phyloP scores from a whole-genome alignment of 495 filamentous ascomycete species.

The Aspergillus wentii region DNA sequence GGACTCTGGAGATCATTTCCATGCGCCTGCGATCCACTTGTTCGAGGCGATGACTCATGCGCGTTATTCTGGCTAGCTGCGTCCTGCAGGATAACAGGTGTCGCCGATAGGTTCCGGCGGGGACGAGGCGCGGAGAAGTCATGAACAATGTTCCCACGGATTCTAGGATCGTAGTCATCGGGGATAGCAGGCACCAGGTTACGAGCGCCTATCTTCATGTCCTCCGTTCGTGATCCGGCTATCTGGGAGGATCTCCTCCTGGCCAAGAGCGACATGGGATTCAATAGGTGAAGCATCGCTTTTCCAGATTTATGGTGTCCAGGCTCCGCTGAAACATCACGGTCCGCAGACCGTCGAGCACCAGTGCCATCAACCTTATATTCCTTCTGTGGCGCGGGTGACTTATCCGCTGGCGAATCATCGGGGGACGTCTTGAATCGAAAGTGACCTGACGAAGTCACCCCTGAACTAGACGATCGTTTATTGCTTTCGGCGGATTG shows the following conservation, averaged over 20 bases:
- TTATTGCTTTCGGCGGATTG: constrained; percentile 18
- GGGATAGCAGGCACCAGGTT: constrained; percentile 56
- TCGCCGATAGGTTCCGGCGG: constrained; percentile 47
- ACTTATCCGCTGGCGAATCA: constrained; percentile 23
- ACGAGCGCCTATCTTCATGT: constrained; percentile 39
- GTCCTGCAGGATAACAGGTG: constrained; percentile 16
- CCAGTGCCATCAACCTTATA: constrained; percentile 16
- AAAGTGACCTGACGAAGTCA: constrained; percentile 23
- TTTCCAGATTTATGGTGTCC: constrained; percentile 44
- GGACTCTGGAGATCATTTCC: neutral
- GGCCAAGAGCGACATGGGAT: constrained; percentile 62
- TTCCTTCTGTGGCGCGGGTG: constrained; percentile 20
- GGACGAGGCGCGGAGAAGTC: constrained; percentile 83
- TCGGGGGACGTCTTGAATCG: constrained; percentile 34
- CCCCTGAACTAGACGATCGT: constrained; percentile 22
- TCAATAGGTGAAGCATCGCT: constrained; percentile 61
- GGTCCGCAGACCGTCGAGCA: constrained; percentile 24
- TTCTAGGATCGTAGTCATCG: constrained; percentile 77
- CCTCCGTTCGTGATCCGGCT: constrained; percentile 37
- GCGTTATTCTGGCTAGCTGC: constrained; percentile 4
- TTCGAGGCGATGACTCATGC: too few species aligned
- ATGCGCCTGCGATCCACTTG: constrained; percentile 5
- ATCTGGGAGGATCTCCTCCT: constrained; percentile 52
- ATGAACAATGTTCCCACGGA: constrained; percentile 78
- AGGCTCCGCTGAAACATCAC: constrained; percentile 25